A percentile compares a stretch with the other conserved stretches of the same genome.
These are phyloP conservation scores for Anthoceros angustus DNA, from an alignment of 225 moss, liverwort and hornwort genomes.

Conservation along the genomic window DNA sequence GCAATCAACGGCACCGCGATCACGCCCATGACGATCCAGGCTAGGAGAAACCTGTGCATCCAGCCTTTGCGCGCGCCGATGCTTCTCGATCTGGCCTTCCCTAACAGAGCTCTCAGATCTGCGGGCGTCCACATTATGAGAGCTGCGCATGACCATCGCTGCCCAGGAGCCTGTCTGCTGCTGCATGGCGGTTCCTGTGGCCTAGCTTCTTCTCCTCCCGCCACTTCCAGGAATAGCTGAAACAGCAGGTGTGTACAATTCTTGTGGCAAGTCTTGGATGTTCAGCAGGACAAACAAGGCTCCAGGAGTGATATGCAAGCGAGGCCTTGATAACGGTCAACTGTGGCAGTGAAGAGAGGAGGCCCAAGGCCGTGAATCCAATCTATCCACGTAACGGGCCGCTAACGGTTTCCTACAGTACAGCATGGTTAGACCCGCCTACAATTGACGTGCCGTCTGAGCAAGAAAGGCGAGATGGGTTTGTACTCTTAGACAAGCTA, in stretches of 20 bases:
- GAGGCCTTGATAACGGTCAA: neutral
- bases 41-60: slow-evolving; percentile 9
- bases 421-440: no score
- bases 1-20: slow-evolving; percentile 6
- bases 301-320: neutral
- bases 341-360: neutral
- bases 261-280: no score
- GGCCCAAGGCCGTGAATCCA: neutral
- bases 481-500: no score
- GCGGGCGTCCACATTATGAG: neutral
- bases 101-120: neutral
- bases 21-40: slow-evolving; percentile 11
- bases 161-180: neutral
- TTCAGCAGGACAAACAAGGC: neutral
- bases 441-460: no score
- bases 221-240: no score
- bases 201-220: neutral
- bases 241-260: no score
- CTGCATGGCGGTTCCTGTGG: neutral
- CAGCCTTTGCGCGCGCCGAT: slow-evolving; percentile 8
- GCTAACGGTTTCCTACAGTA: no score
- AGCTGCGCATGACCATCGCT: neutral
- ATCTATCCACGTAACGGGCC: neutral
- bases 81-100: neutral
- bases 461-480: no score